Conservation (phyloP, 495 filamentous ascomycete genomes). For the Achaetomiella virescens region DNA sequence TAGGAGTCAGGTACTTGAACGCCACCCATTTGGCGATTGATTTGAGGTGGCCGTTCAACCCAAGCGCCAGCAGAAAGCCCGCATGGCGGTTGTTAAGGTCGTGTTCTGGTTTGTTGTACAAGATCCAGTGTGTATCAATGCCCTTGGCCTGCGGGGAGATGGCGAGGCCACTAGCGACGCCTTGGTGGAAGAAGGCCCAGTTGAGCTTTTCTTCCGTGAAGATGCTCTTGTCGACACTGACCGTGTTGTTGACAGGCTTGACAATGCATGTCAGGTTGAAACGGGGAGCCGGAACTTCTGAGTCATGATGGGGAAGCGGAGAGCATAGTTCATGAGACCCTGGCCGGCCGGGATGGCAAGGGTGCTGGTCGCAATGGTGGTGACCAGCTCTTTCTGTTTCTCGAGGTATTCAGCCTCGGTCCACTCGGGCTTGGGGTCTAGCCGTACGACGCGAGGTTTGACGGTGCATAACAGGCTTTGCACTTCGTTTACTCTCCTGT, state of each 20-base stretch:
- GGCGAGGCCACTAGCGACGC: conserved; percentile 81
- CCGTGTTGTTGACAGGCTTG: conserved; percentile 82
- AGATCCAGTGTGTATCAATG: conserved; percentile 96
- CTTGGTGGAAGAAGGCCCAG: conserved; percentile 98
- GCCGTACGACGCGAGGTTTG: conserved; percentile 67
- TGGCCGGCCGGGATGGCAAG: conserved; percentile 80
- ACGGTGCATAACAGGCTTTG: conserved; percentile 69
- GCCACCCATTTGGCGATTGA: conserved; percentile 94
- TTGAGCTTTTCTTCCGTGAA: conserved; percentile 93
- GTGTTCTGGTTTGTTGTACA: conserved; percentile 85
- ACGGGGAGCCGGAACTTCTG: conserved; percentile 77
- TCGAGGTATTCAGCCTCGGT: conserved; percentile 83
- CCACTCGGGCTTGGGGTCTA: conserved; percentile 69
- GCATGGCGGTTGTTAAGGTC: conserved; percentile 92
- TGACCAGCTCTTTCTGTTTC: conserved; percentile 82
- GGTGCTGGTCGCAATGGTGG: conserved; percentile 77
- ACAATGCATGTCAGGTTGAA: conserved; percentile 87
- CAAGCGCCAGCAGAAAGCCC: conserved; percentile 83
- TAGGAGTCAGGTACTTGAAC: conserved; percentile 96
- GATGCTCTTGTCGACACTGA: conserved; percentile 72
- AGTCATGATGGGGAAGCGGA: conserved; percentile 76
- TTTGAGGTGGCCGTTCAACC: conserved; percentile 93
- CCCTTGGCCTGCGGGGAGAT: conserved; percentile 86
- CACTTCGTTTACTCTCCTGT: conserved; percentile 80
- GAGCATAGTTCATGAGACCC: conserved; percentile 75